Conservation (phyloP, 169 alveolate genomes). For the Plasmodium billcollinsi region DNA sequence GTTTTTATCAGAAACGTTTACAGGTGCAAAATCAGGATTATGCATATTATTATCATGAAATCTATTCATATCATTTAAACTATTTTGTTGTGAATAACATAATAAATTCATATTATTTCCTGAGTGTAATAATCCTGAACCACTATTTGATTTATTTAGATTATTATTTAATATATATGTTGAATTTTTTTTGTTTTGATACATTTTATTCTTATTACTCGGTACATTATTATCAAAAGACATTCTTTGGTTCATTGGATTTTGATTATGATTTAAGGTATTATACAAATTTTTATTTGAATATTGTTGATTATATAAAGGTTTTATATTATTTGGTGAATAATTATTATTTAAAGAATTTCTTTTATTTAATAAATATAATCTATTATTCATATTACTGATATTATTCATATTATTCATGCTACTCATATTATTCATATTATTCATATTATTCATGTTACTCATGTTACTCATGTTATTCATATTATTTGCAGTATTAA, state of each 20-base stretch:
- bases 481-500: constrained; percentile 5
- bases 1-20: constrained; percentile 73
- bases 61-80: constrained; percentile 32
- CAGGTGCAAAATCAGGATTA: constrained; percentile 55
- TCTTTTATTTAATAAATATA: constrained; percentile 40
- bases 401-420: constrained; percentile 12
- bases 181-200: constrained; percentile 5
- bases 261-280: constrained; percentile 19
- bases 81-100: constrained; percentile 32
- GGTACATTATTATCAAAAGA: constrained; percentile 7
- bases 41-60: constrained; percentile 37
- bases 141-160: constrained; percentile 17
- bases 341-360: constrained; percentile 26
- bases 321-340: constrained; percentile 20
- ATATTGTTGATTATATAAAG: constrained; percentile 32
- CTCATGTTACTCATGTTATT: constrained; percentile 21
- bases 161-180: constrained; percentile 33
- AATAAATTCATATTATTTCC: constrained; percentile 27
- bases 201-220: constrained; percentile 17
- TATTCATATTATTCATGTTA: constrained; percentile 15
- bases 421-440: constrained; percentile 13
- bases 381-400: constrained; percentile 34
- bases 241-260: constrained; percentile 23
- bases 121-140: neutral
- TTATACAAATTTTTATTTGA: constrained; percentile 14